These are phyloP conservation scores for Colletotrichum eremochloae DNA, from an alignment of 2,329 filamentous ascomycete genomes.

Conservation along the genomic window DNA sequence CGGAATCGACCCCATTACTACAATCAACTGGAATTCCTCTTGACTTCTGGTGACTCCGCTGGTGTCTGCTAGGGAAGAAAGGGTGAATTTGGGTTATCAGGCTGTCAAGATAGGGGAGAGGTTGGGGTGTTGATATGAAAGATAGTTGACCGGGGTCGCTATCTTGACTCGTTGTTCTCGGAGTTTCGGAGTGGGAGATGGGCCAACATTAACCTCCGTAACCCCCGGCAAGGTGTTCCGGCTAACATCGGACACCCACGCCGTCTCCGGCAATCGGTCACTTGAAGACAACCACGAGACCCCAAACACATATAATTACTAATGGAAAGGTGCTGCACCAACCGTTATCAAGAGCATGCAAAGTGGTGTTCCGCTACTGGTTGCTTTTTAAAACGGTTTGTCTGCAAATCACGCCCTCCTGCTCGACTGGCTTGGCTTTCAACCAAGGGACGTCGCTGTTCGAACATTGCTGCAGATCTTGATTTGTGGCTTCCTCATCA, in stretches of 20 bases:
- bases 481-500: background rate
- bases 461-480: background rate
- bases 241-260: slow-evolving; percentile 31
- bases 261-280: slow-evolving; percentile 33
- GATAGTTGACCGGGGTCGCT: background rate
- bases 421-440: background rate
- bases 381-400: background rate
- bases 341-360: background rate
- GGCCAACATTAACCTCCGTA: slow-evolving; percentile 22
- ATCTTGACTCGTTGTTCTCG: background rate
- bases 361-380: background rate
- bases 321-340: background rate
- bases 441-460: background rate
- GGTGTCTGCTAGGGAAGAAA: background rate
- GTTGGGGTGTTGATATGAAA: background rate
- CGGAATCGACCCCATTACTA: slow-evolving; percentile 33
- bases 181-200: slow-evolving; percentile 14
- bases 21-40: no score
- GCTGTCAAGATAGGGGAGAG: background rate
- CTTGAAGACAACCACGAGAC: slow-evolving; percentile 15
- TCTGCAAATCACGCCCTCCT: background rate
- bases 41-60: background rate
- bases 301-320: slow-evolving; percentile 19
- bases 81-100: background rate
- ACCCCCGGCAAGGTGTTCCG: slow-evolving; percentile 17